phyloP scores from a whole-genome alignment of 73 alveolate species.

The Symbiodinium pilosum region DNA sequence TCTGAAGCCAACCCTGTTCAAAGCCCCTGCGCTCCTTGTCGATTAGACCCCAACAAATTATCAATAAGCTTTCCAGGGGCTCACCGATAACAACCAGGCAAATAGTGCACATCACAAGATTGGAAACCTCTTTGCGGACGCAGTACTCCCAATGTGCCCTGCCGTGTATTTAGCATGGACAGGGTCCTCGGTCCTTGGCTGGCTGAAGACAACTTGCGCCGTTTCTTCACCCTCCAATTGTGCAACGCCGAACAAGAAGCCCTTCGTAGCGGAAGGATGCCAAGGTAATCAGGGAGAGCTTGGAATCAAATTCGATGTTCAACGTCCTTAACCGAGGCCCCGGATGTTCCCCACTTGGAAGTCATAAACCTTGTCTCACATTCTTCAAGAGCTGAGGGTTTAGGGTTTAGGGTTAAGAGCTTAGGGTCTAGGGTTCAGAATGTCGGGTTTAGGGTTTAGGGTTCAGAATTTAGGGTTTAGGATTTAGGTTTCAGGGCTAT shows the following conservation, averaged over 20 bases:
- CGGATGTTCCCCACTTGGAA: not conserved
- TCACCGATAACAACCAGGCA: not conserved
- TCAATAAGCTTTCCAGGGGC: not conserved
- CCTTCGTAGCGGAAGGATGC: conserved; percentile 1
- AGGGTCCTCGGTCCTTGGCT: conserved; percentile 1
- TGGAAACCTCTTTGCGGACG: not conserved
- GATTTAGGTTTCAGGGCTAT: too few relatives aligned
- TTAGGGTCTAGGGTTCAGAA: too few relatives aligned
- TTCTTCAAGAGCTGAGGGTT: not conserved
- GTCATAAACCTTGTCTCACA: not conserved
- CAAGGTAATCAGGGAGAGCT: not conserved
- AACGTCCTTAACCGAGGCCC: conserved; percentile 2
- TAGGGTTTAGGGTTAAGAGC: too few relatives aligned
- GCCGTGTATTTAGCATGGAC: not conserved
- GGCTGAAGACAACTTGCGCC: not conserved
- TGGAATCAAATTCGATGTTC: not conserved
- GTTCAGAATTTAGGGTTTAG: too few relatives aligned
- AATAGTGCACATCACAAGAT: not conserved
- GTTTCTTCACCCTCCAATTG: not conserved
- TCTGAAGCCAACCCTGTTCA: too few relatives aligned
- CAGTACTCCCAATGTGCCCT: not conserved
- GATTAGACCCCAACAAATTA: not conserved
- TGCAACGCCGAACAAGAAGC: not conserved
- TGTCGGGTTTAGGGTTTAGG: too few relatives aligned
- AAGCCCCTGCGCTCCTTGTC: too few relatives aligned